A percentile compares a stretch with the other conserved stretches of the same genome.
These are phyloP conservation scores for Closterium sp. DNA, from an alignment of 139 green algal genomes.

Conservation along the genomic window DNA sequence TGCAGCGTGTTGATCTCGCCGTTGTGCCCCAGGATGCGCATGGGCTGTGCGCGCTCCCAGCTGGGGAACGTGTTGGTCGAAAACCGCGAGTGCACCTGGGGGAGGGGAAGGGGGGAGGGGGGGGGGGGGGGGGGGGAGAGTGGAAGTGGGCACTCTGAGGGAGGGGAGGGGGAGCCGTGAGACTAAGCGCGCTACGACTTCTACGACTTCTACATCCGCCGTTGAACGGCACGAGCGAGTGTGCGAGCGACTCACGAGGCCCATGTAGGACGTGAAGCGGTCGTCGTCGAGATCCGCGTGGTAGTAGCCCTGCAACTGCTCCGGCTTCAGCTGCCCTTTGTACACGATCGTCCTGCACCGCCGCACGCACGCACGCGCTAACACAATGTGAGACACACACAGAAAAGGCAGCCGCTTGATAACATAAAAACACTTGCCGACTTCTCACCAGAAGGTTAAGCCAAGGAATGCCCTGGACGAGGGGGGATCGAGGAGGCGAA, in stretches of 20 bases:
- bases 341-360: conserved; percentile 82
- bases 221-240: background rate
- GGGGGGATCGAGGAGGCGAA: background rate
- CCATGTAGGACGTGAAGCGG: conserved; percentile 85
- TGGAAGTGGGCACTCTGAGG: background rate
- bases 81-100: conserved; percentile 85
- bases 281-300: conserved; percentile 71
- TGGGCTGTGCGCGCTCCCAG: conserved; percentile 90
- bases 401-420: background rate
- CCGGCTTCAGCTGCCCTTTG: conserved; percentile 94
- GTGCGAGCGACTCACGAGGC: conserved; percentile 58
- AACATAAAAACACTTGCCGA: conserved; percentile 1
- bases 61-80: conserved; percentile 95
- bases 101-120: background rate
- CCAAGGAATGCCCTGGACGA: too few relatives aligned
- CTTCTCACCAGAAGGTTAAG: background rate
- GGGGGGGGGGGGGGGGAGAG: too few relatives aligned
- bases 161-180: background rate
- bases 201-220: too few relatives aligned
- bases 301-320: conserved; percentile 83
- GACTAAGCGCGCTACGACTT: too few relatives aligned
- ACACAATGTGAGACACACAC: background rate
- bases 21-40: conserved; percentile 93
- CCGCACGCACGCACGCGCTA: background rate
- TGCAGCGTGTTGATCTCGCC: conserved; percentile 86